phyloP scores from a whole-genome alignment of 1,284 basidiomycete genomes.

The Ceratobasidium papillatum region DNA sequence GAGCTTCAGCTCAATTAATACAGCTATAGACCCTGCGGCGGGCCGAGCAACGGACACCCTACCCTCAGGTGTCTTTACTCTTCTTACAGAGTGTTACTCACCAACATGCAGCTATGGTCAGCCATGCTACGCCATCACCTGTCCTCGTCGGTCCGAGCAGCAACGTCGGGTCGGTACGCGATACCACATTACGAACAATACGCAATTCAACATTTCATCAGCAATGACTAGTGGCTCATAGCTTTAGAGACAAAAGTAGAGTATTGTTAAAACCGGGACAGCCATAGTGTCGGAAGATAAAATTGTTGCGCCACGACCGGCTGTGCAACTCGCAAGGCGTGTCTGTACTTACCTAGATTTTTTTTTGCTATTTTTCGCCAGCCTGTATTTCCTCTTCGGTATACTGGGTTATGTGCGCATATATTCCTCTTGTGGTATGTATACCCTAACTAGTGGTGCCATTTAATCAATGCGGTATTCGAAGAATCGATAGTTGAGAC shows the following conservation, averaged over 20 bases:
- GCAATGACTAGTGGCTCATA: constrained; percentile 84
- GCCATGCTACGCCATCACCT: constrained; percentile 97
- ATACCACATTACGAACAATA: not conserved
- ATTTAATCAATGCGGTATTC: no score
- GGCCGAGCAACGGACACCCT: constrained; percentile 66
- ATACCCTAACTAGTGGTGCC: no score
- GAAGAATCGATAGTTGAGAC: no score
- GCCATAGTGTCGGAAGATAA: no score
- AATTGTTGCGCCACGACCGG: no score
- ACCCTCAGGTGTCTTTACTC: constrained; percentile 96
- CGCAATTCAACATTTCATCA: not conserved
- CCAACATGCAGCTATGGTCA: constrained; percentile 94
- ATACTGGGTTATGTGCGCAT: no score
- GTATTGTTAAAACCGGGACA: no score
- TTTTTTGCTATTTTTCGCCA: no score
- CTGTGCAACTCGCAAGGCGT: no score
- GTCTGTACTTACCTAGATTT: no score
- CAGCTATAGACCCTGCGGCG: not conserved
- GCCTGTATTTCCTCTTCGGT: no score
- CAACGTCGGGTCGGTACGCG: constrained; percentile 73
- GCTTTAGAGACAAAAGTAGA: constrained; percentile 70
- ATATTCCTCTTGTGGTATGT: no score
- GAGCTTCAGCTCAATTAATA: constrained; percentile 54
- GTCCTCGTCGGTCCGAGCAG: constrained; percentile 92
- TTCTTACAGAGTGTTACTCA: constrained; percentile 97